These are phyloP conservation scores for Cymbopogon flexuosus DNA, from an alignment of 202 grass and related monocot species.

Conservation along the genomic window DNA sequence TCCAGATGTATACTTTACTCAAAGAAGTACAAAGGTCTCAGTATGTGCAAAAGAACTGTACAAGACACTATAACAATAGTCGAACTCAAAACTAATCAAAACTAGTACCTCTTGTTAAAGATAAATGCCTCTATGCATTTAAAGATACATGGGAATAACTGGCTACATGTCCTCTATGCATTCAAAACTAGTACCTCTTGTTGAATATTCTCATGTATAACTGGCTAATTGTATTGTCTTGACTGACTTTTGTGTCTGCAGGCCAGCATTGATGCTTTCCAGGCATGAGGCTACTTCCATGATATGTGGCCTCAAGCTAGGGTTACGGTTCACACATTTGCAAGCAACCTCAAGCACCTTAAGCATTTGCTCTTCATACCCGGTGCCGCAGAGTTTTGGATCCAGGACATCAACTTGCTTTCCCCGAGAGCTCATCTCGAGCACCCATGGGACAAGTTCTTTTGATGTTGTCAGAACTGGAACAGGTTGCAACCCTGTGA, in stretches of 20 bases:
- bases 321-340: conserved; percentile 49
- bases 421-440: conserved; percentile 40
- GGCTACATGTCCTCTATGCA: not conserved
- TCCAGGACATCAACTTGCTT: conserved; percentile 53
- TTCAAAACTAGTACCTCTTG: not conserved
- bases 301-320: conserved; percentile 47
- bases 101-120: not conserved
- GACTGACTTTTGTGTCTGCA: conserved; percentile 13
- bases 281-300: conserved; percentile 45
- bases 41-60: not conserved
- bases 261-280: conserved; percentile 9
- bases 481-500: conserved; percentile 56
- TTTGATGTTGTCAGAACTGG: conserved; percentile 38
- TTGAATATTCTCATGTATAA: not conserved
- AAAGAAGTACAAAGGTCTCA: not conserved
- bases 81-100: not conserved
- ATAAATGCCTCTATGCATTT: too few relatives aligned
- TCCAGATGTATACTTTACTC: not conserved
- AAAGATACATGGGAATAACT: too few relatives aligned
- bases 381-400: conserved; percentile 28
- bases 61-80: not conserved
- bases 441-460: conserved; percentile 65
- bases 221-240: conserved; percentile 11
- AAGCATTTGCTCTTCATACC: conserved; percentile 50
- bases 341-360: conserved; percentile 59